Evolutionary conservation across 192 early-diverging fungal species (phyloP), one percentile per base, ranked within the genome.

Genomic region (Paraglomus occultum): DNA sequence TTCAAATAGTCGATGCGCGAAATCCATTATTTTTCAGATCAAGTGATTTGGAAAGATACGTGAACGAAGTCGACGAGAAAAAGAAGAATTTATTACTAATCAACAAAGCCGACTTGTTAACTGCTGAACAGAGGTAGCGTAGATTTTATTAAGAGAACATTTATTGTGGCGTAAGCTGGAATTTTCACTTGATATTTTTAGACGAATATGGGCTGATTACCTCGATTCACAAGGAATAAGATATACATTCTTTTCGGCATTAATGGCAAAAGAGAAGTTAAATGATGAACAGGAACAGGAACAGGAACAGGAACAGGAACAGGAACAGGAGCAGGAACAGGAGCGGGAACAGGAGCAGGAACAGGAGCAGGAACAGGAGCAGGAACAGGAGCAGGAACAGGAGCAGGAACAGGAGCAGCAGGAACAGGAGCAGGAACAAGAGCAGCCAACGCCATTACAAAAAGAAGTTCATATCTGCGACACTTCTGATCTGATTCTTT

Each of bases 21-120:
- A 95, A 98, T 80, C 96, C 96, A 0, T 72, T 95, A 67, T 79
- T 99, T 50, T 99, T 98, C 79, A 83, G 94, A 47, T 90, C 87
- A 46, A 85, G 80, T 2, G 97, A 99, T 79, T 75, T 99, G 52
- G 93, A 92, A 45, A 83, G 74, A 50, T 99, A 99, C 68, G 97
- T 99, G 15, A 81, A 81, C 42, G 93, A 99, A 85, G 88, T 97
- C 7, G 87, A 95, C 71, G 75, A 82, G 43, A 79, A 85, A 60
- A 99, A 99, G 78, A 83, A 82, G 55, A 94, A 93, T 73, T 73
- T 99, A 55, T 77, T 99, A 48, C 82, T 99, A 73, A 87, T 99
- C 67, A 99, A 99, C 80, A 99, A 99, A 87, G 97, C 96, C 8
- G 97, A 99, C 78, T 91, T 98, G 81, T 79, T 99, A 75, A 96